Evolutionary conservation across 176 grass and related monocot genomes (phyloP), one percentile per base, ranked within the genome.

Genomic region (Urochloa ruziziensis): DNA sequence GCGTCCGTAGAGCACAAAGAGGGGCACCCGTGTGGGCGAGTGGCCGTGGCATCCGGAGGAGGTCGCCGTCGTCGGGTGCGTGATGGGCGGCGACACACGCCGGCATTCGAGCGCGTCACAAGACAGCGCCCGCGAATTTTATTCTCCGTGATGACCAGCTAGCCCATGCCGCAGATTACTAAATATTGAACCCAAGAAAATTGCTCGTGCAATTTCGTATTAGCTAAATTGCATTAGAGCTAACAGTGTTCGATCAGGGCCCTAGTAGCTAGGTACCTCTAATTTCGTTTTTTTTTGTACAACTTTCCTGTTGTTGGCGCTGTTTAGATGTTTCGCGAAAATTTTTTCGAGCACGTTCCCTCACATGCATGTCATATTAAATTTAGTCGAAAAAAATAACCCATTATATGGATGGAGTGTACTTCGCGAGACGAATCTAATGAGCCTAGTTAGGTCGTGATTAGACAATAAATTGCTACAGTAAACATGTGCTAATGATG

Each of bases 41-140:
- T 48, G 46, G 70, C 70, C 44, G 25, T 51, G 48, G 19, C 27
- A 27, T 83, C 67, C 44, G 35, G 10, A 32, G 34, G 47, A 62
- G 36, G 81, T 74, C 60, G 67, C 47, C 67, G 29, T 66, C 77
- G 56, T 0, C 25, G 33, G 47, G 21, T 71, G 67, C 60, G 75
- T 29, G 65, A 84, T 67, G 13, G 54, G 56, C 65, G 54, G 43
- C 70, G 77, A 65, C 62, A 68, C n/a, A 80, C n/a, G 21, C 61
- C 61, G 5, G 69, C 62, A 84, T 89, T 73, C 62, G n/a, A 43
- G 75, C 67, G 57, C 42, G 40, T 85, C 80, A 75, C 29, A 43
- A 67, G 57, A 64, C 77, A 86, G 9, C 8, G 21, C 62, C 34
- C 27, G 27, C 25, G 2, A 19, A 74, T 12, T 35, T 35, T 53